Evolutionary conservation across 1,284 basidiomycete genomes (phyloP).

Genomic region (Mycena citricolor): DNA sequence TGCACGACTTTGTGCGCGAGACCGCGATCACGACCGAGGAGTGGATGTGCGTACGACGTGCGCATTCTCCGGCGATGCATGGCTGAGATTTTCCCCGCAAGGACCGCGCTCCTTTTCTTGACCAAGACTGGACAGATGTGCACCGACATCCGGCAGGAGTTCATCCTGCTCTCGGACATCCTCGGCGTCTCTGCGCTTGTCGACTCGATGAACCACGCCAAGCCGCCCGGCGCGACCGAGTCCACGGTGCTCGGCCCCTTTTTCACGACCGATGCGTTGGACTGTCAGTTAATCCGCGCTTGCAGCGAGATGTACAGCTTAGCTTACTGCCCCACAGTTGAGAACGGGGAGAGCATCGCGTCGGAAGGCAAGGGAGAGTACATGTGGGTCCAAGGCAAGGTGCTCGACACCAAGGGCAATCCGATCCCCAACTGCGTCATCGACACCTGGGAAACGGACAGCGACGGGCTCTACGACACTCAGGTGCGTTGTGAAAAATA

Average conservation of each 20-base stretch:
- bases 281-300: constrained; percentile 46
- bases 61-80: not conserved
- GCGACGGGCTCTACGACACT: constrained; percentile 57
- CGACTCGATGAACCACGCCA: constrained; percentile 76
- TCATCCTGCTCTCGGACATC: constrained; percentile 79
- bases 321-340: constrained; percentile 39
- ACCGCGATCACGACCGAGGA: constrained; percentile 77
- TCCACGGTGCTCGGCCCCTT: constrained; percentile 84
- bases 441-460: constrained; percentile 89
- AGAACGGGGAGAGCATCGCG: constrained; percentile 63
- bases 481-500: constrained; percentile 41
- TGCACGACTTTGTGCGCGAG: constrained; percentile 74
- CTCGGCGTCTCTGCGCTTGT: constrained; percentile 80
- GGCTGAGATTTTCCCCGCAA: constrained; percentile 18
- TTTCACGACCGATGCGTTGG: constrained; percentile 77
- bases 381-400: constrained; percentile 75
- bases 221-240: constrained; percentile 64
- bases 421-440: constrained; percentile 67
- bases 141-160: constrained; percentile 76
- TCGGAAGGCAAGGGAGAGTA: constrained; percentile 83
- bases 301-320: not conserved
- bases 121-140: constrained; percentile 74
- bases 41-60: constrained; percentile 73
- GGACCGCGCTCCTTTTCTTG: constrained; percentile 71
- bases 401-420: constrained; percentile 65